Percentiles rank a stretch among this genome's conserved stretches.
phyloP scores from a whole-genome alignment of 1,139 yeast species.

The Suhomyces bokatorum region DNA sequence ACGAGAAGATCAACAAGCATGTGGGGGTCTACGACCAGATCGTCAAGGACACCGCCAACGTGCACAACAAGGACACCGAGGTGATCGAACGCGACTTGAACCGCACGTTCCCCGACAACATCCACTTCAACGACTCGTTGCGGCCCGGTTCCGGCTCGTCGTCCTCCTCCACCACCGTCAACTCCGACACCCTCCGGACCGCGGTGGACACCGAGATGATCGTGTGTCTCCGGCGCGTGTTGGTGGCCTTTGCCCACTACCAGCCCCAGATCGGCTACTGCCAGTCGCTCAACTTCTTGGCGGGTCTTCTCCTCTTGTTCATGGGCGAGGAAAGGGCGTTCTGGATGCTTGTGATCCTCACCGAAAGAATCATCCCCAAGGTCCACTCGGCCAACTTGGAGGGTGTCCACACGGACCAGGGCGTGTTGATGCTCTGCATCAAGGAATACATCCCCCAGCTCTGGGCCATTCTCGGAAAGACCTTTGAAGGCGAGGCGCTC shows the following conservation, averaged over 20 bases:
- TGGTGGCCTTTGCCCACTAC: conserved; percentile 80
- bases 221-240: conserved; percentile 72
- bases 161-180: conserved; percentile 7
- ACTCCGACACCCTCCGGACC: conserved; percentile 6
- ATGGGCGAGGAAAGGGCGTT: conserved; percentile 87
- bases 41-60: conserved; percentile 52
- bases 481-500: conserved; percentile 43
- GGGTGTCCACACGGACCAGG: conserved; percentile 95
- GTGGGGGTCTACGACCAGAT: conserved; percentile 72
- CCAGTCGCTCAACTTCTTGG: conserved; percentile 88
- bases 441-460: conserved; percentile 81
- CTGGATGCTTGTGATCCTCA: conserved; percentile 93
- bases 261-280: conserved; percentile 94
- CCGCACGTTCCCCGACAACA: conserved; percentile 92
- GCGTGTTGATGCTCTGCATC: conserved; percentile 84
- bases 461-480: conserved; percentile 59
- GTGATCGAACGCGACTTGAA: conserved; percentile 90
- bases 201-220: conserved; percentile 64
- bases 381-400: conserved; percentile 88
- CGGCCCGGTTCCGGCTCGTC: conserved; percentile 5
- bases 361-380: conserved; percentile 84
- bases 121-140: conserved; percentile 53
- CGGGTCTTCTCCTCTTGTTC: conserved; percentile 78
- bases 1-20: conserved; percentile 67
- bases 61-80: conserved; percentile 73